Conservation (phyloP, 441 rosid species). For the Gossypium trilobum region DNA sequence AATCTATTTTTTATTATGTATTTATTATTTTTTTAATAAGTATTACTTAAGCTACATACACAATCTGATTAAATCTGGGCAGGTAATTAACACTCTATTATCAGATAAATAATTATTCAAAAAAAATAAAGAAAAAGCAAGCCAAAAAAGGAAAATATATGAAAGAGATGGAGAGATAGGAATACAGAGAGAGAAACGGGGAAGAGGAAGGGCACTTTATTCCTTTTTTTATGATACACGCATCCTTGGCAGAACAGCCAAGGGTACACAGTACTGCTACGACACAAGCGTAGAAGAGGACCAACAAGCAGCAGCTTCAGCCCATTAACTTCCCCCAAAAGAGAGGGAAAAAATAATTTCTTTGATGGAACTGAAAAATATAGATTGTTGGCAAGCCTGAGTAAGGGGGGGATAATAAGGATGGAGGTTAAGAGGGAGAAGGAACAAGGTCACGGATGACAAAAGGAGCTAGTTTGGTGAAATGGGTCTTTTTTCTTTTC, state of each 20-base stretch:
- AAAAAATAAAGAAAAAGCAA: neutral
- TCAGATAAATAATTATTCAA: no score
- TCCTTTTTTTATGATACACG: constrained; percentile 56
- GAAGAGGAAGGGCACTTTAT: constrained; percentile 22
- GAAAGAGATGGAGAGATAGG: constrained; percentile 15
- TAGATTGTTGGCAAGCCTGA: constrained; percentile 13
- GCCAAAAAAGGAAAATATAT: neutral
- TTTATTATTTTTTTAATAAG: neutral
- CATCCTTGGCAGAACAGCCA: constrained; percentile 46
- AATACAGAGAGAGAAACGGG: constrained; percentile 18
- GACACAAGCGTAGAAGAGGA: constrained; percentile 20
- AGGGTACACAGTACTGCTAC: constrained; percentile 25
- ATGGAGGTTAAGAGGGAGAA: constrained; percentile 26
- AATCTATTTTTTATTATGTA: neutral
- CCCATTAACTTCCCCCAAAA: neutral
- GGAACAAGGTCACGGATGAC: constrained; percentile 8
- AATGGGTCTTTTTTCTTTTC: constrained; percentile 17
- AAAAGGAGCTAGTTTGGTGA: constrained; percentile 1
- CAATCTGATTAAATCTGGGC: neutral
- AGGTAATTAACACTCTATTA: neutral
- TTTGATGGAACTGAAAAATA: constrained; percentile 12
- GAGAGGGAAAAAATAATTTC: neutral
- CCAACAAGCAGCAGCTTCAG: neutral
- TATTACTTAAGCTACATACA: neutral
- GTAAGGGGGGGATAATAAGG: neutral